Evolutionary conservation across 495 filamentous ascomycete genomes (phyloP).

Genomic region (Xylaria scruposa): DNA sequence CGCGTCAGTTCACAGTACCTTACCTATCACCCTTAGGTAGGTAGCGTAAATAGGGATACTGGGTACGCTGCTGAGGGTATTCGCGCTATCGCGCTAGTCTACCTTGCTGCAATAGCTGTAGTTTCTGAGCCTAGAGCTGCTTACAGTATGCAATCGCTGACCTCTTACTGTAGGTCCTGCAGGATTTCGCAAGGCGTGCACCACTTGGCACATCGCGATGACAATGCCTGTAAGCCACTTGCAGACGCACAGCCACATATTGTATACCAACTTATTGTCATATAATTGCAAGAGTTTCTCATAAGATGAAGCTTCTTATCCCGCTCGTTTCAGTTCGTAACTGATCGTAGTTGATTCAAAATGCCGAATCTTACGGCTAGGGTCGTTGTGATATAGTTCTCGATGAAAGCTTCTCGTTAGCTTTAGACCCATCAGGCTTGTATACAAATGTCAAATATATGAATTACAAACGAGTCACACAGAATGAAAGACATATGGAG

Average conservation of each 20-base stretch:
- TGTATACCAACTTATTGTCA: too few relatives aligned
- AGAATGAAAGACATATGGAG: background rate
- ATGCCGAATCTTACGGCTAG: background rate
- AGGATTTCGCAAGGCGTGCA: background rate
- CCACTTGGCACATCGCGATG: background rate
- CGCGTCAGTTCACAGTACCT: conserved; percentile 3
- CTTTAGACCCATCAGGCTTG: background rate
- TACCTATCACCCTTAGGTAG: conserved; percentile 1
- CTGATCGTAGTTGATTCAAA: background rate
- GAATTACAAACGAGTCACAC: background rate
- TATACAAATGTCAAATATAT: background rate
- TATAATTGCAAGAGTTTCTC: background rate
- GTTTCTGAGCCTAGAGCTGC: background rate
- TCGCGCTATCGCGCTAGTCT: background rate
- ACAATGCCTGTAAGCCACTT: background rate
- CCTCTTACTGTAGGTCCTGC: background rate
- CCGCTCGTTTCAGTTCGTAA: too few relatives aligned
- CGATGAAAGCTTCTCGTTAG: background rate
- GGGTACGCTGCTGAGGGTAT: conserved; percentile 13
- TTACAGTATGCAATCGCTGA: background rate
- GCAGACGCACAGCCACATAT: background rate
- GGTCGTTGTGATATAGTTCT: background rate
- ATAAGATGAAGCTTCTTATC: background rate
- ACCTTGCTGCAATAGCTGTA: background rate
- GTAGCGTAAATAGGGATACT: background rate